A percentile compares a stretch with the other conserved stretches of the same genome.
phyloP scores from a whole-genome alignment of 345 rosid species.

The Bruguiera parviflora region DNA sequence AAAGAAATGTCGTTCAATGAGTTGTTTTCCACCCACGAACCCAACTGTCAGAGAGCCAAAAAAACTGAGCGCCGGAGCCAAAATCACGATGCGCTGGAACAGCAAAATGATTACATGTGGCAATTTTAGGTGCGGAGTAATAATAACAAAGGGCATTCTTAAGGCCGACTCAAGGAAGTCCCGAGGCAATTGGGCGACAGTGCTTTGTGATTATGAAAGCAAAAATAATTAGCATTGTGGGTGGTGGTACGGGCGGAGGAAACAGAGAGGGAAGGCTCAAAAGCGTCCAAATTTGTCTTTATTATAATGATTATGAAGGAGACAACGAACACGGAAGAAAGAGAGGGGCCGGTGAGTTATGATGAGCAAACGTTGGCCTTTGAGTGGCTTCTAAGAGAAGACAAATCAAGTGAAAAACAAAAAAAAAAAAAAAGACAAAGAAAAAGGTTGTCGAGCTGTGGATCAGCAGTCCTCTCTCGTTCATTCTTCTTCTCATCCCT shows the following conservation, averaged over 20 bases:
- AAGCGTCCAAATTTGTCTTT: not conserved
- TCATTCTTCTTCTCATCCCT: not conserved
- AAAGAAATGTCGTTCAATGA: no score
- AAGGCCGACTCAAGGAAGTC: not conserved
- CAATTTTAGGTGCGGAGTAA: no score
- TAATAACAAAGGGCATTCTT: not conserved
- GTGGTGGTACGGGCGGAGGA: slow-evolving; percentile 18
- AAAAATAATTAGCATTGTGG: not conserved
- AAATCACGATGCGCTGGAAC: no score
- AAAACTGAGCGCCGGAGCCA: no score
- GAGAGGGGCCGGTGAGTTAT: not conserved
- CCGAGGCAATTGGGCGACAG: not conserved
- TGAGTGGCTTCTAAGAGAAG: slow-evolving; percentile 36
- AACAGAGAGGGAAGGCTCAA: not conserved
- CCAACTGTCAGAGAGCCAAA: no score
- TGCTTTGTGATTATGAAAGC: not conserved
- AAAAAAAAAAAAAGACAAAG: no score
- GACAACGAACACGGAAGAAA: not conserved
- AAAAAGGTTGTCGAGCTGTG: no score
- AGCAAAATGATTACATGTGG: no score
- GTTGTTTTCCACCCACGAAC: no score
- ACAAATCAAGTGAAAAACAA: slow-evolving; percentile 16
- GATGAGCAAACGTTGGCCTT: slow-evolving; percentile 17
- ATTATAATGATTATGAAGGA: slow-evolving; percentile 9
- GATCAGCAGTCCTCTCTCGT: not conserved